These are phyloP conservation scores for Boletus rubropictus DNA, from an alignment of 768 basidiomycete genomes.

Conservation along the genomic window DNA sequence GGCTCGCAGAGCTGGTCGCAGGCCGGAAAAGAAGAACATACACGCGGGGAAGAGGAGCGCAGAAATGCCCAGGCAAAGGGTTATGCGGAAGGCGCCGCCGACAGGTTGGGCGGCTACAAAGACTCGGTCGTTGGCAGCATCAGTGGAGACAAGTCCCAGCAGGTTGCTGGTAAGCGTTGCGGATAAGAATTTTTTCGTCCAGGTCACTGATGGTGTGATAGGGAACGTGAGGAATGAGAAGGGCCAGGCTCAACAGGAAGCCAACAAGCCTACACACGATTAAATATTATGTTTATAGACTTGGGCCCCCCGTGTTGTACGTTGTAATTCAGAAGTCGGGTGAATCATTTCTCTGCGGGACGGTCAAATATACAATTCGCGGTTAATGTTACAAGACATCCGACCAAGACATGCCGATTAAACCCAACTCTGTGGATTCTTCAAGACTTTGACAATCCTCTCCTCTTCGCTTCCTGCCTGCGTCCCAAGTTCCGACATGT, in stretches of 20 bases:
- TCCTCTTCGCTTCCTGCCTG: constrained; percentile 62
- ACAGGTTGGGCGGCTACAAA: constrained; percentile 45
- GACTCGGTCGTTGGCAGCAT: constrained; percentile 51
- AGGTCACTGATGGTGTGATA: constrained; percentile 12
- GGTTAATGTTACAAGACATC: no score
- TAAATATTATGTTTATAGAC: not conserved
- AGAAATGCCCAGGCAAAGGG: constrained; percentile 44
- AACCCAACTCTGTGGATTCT: constrained; percentile 62
- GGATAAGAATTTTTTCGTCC: accelerated
- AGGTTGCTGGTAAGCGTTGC: constrained; percentile 37
- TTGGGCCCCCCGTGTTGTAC: not conserved
- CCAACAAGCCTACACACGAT: constrained; percentile 36
- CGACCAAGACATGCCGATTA: not conserved
- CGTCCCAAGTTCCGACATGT: constrained; percentile 68
- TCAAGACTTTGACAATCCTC: constrained; percentile 54
- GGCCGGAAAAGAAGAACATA: constrained; percentile 47
- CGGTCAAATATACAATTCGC: no score
- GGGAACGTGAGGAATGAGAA: constrained; percentile 53
- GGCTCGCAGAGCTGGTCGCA: constrained; percentile 40
- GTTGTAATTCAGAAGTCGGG: not conserved
- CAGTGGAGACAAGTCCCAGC: constrained; percentile 49
- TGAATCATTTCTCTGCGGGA: no score
- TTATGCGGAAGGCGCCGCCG: constrained; percentile 44
- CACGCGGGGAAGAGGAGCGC: constrained; percentile 42
- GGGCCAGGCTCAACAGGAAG: constrained; percentile 47